Conservation (phyloP, 495 filamentous ascomycete genomes). For the Trichoderma gamsii region DNA sequence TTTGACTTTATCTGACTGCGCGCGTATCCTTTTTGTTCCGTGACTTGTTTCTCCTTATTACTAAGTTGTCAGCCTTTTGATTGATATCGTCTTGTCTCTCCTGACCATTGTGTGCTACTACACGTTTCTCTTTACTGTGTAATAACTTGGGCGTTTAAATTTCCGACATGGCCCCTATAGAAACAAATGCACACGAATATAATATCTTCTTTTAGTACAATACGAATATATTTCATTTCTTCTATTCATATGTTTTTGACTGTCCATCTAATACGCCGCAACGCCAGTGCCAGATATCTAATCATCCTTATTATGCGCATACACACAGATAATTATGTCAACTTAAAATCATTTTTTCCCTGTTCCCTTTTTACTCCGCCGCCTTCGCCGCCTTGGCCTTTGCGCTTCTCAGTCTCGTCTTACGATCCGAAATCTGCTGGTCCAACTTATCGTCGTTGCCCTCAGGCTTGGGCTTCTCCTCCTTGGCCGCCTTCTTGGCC, state of each 20-base stretch:
- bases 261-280: slow-evolving; percentile 3
- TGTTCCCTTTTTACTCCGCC: slow-evolving; percentile 27
- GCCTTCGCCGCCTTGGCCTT: slow-evolving; percentile 55
- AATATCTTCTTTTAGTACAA: neutral
- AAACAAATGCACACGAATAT: neutral
- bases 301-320: slow-evolving; percentile 12
- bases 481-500: slow-evolving; percentile 25
- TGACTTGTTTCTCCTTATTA: neutral
- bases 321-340: slow-evolving; percentile 12
- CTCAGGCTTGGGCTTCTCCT: slow-evolving; percentile 27
- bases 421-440: slow-evolving; percentile 52
- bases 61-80: neutral
- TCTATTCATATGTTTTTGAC: neutral
- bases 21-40: no score
- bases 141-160: neutral
- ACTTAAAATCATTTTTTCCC: neutral
- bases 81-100: neutral
- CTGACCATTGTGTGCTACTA: no score
- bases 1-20: neutral
- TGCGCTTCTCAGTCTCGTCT: slow-evolving; percentile 54
- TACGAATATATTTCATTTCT: neutral
- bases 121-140: no score
- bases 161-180: no score
- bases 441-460: slow-evolving; percentile 51
- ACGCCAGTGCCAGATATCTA: slow-evolving; percentile 13